Conservation (phyloP, 2,329 filamentous ascomycete species). For the Ophiocordyceps sinensis region DNA sequence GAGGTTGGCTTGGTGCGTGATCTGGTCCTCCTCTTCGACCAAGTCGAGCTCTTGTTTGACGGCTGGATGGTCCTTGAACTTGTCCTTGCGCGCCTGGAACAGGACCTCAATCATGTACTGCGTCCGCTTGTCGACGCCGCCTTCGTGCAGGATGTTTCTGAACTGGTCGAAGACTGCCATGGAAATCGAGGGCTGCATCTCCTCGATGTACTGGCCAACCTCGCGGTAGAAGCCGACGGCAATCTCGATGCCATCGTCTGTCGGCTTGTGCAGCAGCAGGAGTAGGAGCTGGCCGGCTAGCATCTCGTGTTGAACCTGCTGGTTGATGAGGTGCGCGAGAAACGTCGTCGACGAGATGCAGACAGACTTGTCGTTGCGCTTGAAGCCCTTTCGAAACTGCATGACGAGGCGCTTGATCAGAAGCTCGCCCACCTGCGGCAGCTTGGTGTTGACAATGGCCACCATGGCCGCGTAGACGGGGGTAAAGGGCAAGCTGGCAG, state of each 20-base stretch:
- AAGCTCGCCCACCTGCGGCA: conserved; percentile 87
- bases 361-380: conserved; percentile 92
- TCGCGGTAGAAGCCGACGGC: conserved; percentile 87
- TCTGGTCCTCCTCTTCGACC: conserved; percentile 95
- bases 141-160: conserved; percentile 86
- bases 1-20: conserved; percentile 73
- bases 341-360: conserved; percentile 89
- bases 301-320: conserved; percentile 91
- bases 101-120: conserved; percentile 99
- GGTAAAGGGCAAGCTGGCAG: conserved; percentile 87
- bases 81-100: conserved; percentile 91
- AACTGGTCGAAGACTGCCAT: conserved; percentile 93
- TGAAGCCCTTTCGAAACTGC: conserved; percentile 91
- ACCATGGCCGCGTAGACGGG: conserved; percentile 93
- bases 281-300: conserved; percentile 84
- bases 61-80: conserved; percentile 87
- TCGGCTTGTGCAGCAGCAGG: conserved; percentile 85
- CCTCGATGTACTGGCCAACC: conserved; percentile 85
- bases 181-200: conserved; percentile 83
- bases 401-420: conserved; percentile 73
- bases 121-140: conserved; percentile 93
- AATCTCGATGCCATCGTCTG: conserved; percentile 95
- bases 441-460: conserved; percentile 93
- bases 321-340: conserved; percentile 87
- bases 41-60: conserved; percentile 87